A percentile compares a stretch with the other conserved stretches of the same genome.
These are phyloP conservation scores for Saccharata proteae DNA, from an alignment of 2,329 filamentous ascomycete genomes.

Conservation along the genomic window DNA sequence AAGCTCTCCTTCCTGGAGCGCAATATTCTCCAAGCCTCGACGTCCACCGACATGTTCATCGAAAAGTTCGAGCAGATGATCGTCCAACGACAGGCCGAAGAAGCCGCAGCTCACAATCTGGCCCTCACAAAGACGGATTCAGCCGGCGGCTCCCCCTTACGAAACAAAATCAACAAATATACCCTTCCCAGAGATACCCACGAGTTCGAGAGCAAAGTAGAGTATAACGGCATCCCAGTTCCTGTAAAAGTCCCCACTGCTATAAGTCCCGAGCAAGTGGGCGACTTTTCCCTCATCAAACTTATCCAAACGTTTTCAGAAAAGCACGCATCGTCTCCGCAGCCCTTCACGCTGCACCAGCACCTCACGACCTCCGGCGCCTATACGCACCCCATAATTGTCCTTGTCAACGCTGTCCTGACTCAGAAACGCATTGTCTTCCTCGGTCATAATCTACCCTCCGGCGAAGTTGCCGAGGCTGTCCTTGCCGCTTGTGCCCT, in stretches of 20 bases:
- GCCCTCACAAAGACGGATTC: slow-evolving; percentile 15
- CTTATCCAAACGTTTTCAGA: slow-evolving; percentile 89
- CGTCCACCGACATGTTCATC: slow-evolving; percentile 91
- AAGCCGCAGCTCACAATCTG: slow-evolving; percentile 20
- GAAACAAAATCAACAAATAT: slow-evolving; percentile 54
- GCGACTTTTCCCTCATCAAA: slow-evolving; percentile 95
- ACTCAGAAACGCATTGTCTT: slow-evolving; percentile 97
- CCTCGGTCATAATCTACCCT: slow-evolving; percentile 86
- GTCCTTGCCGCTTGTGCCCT: slow-evolving; percentile 93
- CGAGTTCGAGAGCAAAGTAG: slow-evolving; percentile 89
- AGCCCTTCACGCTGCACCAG: slow-evolving; percentile 75
- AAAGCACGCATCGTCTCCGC: slow-evolving; percentile 67
- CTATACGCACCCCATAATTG: slow-evolving; percentile 85
- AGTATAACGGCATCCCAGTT: slow-evolving; percentile 93
- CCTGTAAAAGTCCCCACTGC: slow-evolving; percentile 94
- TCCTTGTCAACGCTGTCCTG: slow-evolving; percentile 84
- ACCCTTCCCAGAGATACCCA: slow-evolving; percentile 85
- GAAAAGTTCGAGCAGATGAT: slow-evolving; percentile 97
- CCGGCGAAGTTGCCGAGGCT: slow-evolving; percentile 93
- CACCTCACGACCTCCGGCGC: slow-evolving; percentile 88
- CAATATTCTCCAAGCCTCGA: slow-evolving; percentile 75
- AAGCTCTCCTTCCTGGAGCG: slow-evolving; percentile 72
- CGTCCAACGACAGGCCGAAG: slow-evolving; percentile 63
- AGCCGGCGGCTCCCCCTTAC: slow-evolving; percentile 27
- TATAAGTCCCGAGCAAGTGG: slow-evolving; percentile 87